Conservation (phyloP, 2,329 filamentous ascomycete genomes). For the Didymella exigua region DNA sequence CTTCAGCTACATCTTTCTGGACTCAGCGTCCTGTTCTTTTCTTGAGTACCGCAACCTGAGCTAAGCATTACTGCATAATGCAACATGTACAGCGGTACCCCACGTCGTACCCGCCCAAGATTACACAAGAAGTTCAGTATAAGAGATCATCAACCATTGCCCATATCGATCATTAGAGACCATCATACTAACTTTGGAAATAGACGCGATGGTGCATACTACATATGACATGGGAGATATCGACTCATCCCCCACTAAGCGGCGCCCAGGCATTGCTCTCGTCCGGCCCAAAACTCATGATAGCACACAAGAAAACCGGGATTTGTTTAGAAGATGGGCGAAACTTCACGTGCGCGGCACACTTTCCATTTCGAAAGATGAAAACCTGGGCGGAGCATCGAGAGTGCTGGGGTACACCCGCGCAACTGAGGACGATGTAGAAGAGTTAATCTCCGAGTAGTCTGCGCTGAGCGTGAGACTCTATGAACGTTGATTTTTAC, state of each 20-base stretch:
- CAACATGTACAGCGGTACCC: constrained; percentile 1
- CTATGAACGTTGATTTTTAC: too few species aligned
- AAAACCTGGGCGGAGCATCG: neutral
- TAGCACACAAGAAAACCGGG: constrained; percentile 1
- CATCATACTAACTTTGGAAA: neutral
- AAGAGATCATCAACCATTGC: neutral
- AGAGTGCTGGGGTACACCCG: constrained; percentile 9
- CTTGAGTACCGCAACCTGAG: neutral
- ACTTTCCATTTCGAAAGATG: neutral
- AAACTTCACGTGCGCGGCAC: constrained; percentile 14
- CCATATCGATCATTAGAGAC: neutral
- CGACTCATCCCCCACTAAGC: neutral
- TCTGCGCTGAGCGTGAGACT: too few species aligned
- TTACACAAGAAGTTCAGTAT: neutral
- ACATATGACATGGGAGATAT: neutral
- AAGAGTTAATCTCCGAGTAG: constrained; percentile 16
- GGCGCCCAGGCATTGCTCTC: constrained; percentile 12
- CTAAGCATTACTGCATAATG: neutral
- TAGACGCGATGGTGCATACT: too few species aligned
- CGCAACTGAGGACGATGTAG: neutral
- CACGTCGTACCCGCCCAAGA: neutral
- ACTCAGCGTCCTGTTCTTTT: too few species aligned
- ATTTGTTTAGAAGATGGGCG: constrained; percentile 9
- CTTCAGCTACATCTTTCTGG: too few species aligned
- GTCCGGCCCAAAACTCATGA: constrained; percentile 4